Evolutionary conservation across 306 rosid genomes (phyloP), one percentile per base, ranked within the genome.

Genomic region (Sicyos edulis): DNA sequence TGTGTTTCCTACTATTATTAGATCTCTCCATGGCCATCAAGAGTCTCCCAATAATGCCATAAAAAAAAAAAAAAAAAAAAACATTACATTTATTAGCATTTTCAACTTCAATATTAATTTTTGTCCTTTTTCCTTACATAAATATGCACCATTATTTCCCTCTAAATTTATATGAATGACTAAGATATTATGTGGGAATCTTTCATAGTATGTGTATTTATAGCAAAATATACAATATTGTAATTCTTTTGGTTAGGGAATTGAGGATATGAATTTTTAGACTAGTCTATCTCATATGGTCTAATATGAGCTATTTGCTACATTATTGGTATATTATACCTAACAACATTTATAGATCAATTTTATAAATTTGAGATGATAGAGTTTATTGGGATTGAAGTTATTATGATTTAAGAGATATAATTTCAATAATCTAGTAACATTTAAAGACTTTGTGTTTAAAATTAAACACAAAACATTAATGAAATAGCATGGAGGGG

Each of bases 1-100:
- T 47, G 56, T 67, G 72, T 47, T 67, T 47, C 20, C 72, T 67
- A 45, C 72, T 47, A 12, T 67, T 45, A 67, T 67, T 47, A 67
- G 20, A 47, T 67, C 55, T 37, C 72, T 67, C 56, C 40, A 67
- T 67, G 3, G 40, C 54, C 49, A 67, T 67, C 55, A 67, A 37
- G 22, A 11, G 45, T 40, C 45, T 7, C 20, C 7, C 56, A 47
- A 67, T 47, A 47, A 47, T 67, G 14, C 34, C 54, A n/a, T n/a
- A n/a, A n/a, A n/a, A n/a, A n/a, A n/a, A n/a, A n/a, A n/a, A n/a
- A n/a, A 32, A 42, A 1, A 32, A 34, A 15, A 34, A 2, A 26
- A 14, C 4, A 26, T 19, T 63, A 34, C 24, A 8, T 62, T 62
- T 9, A 63, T 37, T n/a, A 63, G 7, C 51, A 63, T 58, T 63